Evolutionary conservation across 805 yeast genomes (phyloP).

Genomic region (Metschnikowia matae): DNA sequence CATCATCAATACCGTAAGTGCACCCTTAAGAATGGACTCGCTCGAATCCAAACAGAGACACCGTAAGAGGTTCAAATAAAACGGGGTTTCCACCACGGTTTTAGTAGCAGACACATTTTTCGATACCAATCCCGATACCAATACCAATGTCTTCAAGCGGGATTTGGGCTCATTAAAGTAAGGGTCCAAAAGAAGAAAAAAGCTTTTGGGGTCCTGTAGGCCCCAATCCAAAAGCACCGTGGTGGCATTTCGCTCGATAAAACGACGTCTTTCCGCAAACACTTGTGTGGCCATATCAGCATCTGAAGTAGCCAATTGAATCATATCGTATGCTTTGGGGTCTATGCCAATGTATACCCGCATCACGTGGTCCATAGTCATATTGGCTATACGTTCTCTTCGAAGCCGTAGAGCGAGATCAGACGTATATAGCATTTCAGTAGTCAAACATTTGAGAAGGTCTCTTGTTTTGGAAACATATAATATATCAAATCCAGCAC

Average conservation of each 20-base stretch:
- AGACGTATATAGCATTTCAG: conserved; percentile 13
- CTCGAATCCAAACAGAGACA: conserved; percentile 40
- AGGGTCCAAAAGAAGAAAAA: conserved; percentile 35
- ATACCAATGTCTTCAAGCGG: conserved; percentile 36
- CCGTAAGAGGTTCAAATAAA: conserved; percentile 36
- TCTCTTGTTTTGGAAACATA: conserved; percentile 31
- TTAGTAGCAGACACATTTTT: conserved; percentile 23
- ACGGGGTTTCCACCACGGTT: conserved; percentile 29
- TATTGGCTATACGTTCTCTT: conserved; percentile 20
- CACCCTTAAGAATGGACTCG: conserved; percentile 35
- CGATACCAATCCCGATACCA: conserved; percentile 35
- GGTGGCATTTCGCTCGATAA: conserved; percentile 43
- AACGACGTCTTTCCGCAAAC: conserved; percentile 47
- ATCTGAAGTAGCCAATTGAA: conserved; percentile 15
- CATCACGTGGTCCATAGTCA: conserved; percentile 24
- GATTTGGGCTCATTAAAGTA: conserved; percentile 28
- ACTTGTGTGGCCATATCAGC: conserved; percentile 27
- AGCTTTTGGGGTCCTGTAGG: conserved; percentile 29
- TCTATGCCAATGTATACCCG: conserved; percentile 23
- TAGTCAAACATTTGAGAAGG: conserved; percentile 23
- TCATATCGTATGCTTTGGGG: conserved; percentile 13
- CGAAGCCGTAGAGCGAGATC: conserved; percentile 21
- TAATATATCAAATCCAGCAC: conserved; percentile 48
- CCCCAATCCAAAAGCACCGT: conserved; percentile 42
- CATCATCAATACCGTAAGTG: conserved; percentile 30